phyloP scores from a whole-genome alignment of 306 rosid species.

The Cucurbita pepo region DNA sequence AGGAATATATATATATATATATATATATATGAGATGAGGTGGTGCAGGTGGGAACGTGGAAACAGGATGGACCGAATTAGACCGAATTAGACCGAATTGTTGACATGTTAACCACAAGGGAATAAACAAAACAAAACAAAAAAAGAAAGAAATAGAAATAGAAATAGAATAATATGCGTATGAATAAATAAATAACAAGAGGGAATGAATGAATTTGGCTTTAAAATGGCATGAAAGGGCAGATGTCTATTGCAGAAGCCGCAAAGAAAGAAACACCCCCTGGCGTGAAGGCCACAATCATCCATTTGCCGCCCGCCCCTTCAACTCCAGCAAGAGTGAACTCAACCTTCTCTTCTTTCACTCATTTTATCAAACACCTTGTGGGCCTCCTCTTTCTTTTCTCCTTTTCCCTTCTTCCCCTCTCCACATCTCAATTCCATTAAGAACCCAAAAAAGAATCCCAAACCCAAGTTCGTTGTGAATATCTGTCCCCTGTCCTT shows the following conservation, averaged over 20 bases:
- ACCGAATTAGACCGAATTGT: conserved; percentile 3
- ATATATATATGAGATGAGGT: neutral
- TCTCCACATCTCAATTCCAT: neutral
- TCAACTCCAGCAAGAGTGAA: neutral
- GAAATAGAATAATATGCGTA: neutral
- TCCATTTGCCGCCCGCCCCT: neutral
- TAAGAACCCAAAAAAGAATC: too few relatives aligned
- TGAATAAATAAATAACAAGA: neutral
- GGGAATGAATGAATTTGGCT: neutral
- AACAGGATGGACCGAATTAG: neutral
- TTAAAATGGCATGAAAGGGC: neutral
- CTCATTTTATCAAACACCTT: neutral
- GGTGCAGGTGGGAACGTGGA: neutral
- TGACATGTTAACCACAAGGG: neutral
- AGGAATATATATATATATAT: neutral
- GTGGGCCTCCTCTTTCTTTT: neutral
- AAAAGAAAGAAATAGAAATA: neutral
- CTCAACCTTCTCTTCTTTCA: neutral
- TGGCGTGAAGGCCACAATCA: neutral
- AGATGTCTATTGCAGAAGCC: neutral
- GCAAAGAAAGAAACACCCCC: neutral
- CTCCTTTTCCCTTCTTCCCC: neutral
- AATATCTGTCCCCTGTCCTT: neutral
- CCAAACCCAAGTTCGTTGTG: neutral
- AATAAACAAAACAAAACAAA: neutral